Percentiles rank a stretch among this genome's conserved stretches.
Evolutionary conservation across 805 yeast genomes (phyloP).

Genomic region (Torulaspora indica): DNA sequence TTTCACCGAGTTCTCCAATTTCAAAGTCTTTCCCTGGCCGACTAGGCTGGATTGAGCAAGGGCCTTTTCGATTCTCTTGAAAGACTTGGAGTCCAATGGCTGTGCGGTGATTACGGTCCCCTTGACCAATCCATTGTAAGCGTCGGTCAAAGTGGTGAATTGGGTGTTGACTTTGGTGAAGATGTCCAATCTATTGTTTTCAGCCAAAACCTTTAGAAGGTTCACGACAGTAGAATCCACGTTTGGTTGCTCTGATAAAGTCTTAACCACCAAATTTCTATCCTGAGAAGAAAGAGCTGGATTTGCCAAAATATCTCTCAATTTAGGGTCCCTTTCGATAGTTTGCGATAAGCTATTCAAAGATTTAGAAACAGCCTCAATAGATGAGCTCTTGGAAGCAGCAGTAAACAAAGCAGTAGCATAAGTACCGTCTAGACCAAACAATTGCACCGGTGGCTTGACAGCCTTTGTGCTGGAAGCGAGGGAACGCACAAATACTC

Average conservation of each 20-base stretch:
- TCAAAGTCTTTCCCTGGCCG: constrained; percentile 80
- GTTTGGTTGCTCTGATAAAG: constrained; percentile 45
- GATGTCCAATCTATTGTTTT: constrained; percentile 84
- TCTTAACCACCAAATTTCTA: constrained; percentile 63
- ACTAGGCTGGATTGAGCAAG: constrained; percentile 74
- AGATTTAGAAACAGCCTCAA: constrained; percentile 65
- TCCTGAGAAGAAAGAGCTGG: constrained; percentile 79
- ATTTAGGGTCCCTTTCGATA: constrained; percentile 58
- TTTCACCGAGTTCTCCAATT: constrained; percentile 75
- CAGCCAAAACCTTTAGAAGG: constrained; percentile 80
- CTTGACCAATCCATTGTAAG: constrained; percentile 86
- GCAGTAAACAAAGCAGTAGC: constrained; percentile 94
- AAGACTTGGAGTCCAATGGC: constrained; percentile 74
- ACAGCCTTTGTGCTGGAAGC: constrained; percentile 55
- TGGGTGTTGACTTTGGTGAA: constrained; percentile 61
- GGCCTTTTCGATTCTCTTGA: constrained; percentile 73
- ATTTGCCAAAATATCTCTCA: constrained; percentile 59
- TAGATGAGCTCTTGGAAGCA: constrained; percentile 72
- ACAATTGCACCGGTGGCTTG: constrained; percentile 89
- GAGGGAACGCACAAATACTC: constrained; percentile 63
- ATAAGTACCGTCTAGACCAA: constrained; percentile 94
- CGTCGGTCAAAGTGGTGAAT: constrained; percentile 75
- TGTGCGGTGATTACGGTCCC: constrained; percentile 87
- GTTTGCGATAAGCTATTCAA: constrained; percentile 51
- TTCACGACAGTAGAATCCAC: constrained; percentile 71